Base-by-base conservation (phyloP, 768 basidiomycete genomes). In the Russula sp. region DNA sequence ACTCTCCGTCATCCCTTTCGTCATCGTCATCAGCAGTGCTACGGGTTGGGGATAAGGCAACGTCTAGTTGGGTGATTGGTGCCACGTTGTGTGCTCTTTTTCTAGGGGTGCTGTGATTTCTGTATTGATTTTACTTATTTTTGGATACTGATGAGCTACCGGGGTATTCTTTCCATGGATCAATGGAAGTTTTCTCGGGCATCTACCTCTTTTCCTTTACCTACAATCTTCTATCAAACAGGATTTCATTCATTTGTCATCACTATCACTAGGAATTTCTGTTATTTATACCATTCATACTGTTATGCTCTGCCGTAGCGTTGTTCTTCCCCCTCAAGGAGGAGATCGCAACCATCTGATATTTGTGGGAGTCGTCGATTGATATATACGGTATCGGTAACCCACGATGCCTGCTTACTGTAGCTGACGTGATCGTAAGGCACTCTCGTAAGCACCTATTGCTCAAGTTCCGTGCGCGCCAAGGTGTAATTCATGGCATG, bases 11-110 rank as follows among this genome's bases (percentile, higher is more conserved):
- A 7, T 47, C 45, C 20, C 31, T 49, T n/a, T 42, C 59, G 54
- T 52, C 62, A 48, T 45, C 57, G 44, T 52, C 66, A n/a, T 59
- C 55, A 13, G 59, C 62, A 40, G 18, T 39, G 20, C 18, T n/a
- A 13, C 32, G 35, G 42, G 11, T 45, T 20, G 40, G 58, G 48
- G 56, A 40, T 16, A 42, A 11, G 44, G 18, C 35, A 31, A 27
- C n/a, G 42, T 22, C 44, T 32, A 42, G 31, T n/a, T 59, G 53
- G 66, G 14, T 45, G 9, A 16, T 45, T 13, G 55, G 34, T 20
- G 32, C 53, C n/a, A 31, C 40, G 9, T 11, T 64, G 31, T 40
- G 48, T 37, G 59, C 31, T 14, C n/a, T 59, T 22, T 61, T 57
- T 6, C 14, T 53, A 9, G 64, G 42, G n/a, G n/a, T 59, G 20